Conservation (phyloP, 306 rosid genomes). For the Malus orientalis region DNA sequence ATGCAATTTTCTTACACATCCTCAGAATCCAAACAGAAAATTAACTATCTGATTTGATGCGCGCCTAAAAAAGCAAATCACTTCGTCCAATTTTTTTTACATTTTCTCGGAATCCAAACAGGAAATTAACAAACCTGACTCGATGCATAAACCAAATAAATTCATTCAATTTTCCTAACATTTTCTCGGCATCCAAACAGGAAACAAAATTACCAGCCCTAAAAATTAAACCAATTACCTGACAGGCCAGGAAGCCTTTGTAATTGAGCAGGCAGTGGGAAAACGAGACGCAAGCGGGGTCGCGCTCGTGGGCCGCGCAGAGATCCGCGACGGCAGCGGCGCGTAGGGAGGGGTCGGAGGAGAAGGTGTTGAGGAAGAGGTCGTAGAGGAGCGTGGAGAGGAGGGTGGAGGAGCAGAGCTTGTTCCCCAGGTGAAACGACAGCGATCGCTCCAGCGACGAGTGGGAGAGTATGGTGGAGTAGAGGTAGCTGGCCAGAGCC, state of each 20-base stretch:
- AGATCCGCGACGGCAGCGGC: slow-evolving; percentile 80
- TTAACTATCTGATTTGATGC: neutral
- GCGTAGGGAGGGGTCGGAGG: slow-evolving; percentile 47
- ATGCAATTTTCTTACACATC: neutral
- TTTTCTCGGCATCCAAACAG: neutral
- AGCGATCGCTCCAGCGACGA: slow-evolving; percentile 67
- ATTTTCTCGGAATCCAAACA: neutral
- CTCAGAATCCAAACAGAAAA: neutral
- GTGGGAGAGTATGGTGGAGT: slow-evolving; percentile 84
- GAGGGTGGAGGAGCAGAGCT: slow-evolving; percentile 88
- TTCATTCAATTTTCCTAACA: neutral
- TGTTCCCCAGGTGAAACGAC: slow-evolving; percentile 82
- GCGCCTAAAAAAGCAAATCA: neutral
- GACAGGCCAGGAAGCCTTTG: slow-evolving; percentile 89
- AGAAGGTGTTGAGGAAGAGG: slow-evolving; percentile 70
- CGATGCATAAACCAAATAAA: neutral
- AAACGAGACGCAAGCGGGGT: slow-evolving; percentile 81
- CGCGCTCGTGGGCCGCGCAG: slow-evolving; percentile 65
- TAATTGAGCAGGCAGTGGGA: slow-evolving; percentile 93
- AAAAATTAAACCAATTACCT: slow-evolving; percentile 28
- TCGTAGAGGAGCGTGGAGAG: slow-evolving; percentile 89
- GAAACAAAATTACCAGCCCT: neutral
- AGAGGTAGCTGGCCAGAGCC: slow-evolving; percentile 86
- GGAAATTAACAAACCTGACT: neutral
- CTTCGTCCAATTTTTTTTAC: neutral